Conservation (phyloP, 1,284 basidiomycete species). For the Rhodotorula sp. region DNA sequence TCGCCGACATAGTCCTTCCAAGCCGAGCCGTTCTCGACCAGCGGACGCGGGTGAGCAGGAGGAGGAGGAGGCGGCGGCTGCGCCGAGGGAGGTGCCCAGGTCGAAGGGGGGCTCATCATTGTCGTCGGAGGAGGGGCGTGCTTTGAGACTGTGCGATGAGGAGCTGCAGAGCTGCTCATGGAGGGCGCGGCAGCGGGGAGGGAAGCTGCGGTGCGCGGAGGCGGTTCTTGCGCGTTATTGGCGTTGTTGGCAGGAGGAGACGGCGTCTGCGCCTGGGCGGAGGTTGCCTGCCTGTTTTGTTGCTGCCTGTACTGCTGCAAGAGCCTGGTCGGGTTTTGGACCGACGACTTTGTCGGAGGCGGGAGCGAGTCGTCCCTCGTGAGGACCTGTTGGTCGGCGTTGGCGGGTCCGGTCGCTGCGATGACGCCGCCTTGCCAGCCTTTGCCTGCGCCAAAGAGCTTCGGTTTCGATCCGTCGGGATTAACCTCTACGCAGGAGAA, state of each 20-base stretch:
- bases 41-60: neutral
- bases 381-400: neutral
- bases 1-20: neutral
- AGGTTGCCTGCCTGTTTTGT: neutral
- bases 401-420: neutral
- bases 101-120: neutral
- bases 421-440: slow-evolving; percentile 9
- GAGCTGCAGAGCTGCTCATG: neutral
- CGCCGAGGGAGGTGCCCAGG: neutral
- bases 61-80: neutral
- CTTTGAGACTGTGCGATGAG: too few relatives aligned
- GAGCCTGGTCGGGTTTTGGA: neutral
- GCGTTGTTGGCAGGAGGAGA: neutral
- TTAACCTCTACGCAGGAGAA: neutral
- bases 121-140: neutral
- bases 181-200: too few relatives aligned
- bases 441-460: neutral
- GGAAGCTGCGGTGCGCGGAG: too few relatives aligned
- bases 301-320: neutral
- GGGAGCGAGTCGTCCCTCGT: neutral
- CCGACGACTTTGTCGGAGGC: neutral
- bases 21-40: neutral
- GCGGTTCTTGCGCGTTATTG: too few relatives aligned
- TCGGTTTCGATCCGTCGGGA: neutral
- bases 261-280: too few relatives aligned